Evolutionary conservation across 441 rosid genomes (phyloP), one percentile per base, ranked within the genome.

Genomic region (Erodium moschatum): DNA sequence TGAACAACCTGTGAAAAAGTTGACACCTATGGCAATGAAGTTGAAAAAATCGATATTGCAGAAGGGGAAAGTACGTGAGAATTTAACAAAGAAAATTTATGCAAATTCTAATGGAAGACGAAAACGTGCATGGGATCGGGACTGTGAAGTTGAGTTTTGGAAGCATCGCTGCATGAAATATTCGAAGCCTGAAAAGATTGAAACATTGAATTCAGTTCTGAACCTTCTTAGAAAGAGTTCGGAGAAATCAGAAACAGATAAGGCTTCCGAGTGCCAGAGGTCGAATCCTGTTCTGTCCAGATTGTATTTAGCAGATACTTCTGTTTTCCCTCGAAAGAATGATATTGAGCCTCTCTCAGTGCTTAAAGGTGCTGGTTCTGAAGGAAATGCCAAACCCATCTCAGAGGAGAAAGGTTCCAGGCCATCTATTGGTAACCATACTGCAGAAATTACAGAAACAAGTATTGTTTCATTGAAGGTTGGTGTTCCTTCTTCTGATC

Each of bases 141-240:
- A 92, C 73, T 95, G 98, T 82, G 99, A 86, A 75, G 96, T 95
- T 69, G 99, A 95, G 76, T 95, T 95, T 81, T 95, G 99, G 99
- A 95, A 92, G 88, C 80, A 95, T 78, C 96, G 99, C 40, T 90
- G 98, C 84, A 77, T 70, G 78, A 85, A 80, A 81, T 72, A 86
- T 68, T 75, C 87, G 68, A 90, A 87, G 76, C 96, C 96, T 66
- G 99, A 95, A 81, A 92, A 95, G 76, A 81, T 95, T 79, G 95
- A 88, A 72, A 95, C 98, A 70, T 81, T 95, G 80, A 83, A 85
- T 74, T 95, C 98, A 52, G 99, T 95, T 81, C 95, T 95, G 69
- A 77, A 76, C 77, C 90, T 86, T 69, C 83, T 95, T 65, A 86
- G 81, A 81, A 85, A 79, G 64, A 83, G 80, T 73, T 80, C 87